Conservation (phyloP, 768 basidiomycete genomes). For the Lanmaoa pseudosensibilis region DNA sequence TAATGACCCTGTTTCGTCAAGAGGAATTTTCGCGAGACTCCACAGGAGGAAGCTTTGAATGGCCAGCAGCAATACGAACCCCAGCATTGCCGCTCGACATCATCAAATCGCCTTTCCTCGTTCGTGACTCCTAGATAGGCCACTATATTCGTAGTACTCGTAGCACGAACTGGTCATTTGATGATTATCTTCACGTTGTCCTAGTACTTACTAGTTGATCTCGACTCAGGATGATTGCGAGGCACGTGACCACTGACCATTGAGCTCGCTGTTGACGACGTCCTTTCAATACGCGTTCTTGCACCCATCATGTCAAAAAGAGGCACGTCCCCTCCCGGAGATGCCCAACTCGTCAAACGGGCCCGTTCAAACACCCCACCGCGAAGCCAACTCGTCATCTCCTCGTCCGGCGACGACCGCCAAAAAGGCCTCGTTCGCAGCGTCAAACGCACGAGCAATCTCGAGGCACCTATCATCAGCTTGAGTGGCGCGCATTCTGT, state of each 20-base stretch:
- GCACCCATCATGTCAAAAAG: conserved; percentile 65
- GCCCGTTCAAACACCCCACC: conserved; percentile 50
- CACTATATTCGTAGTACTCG: too few relatives aligned
- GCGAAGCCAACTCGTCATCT: conserved; percentile 74
- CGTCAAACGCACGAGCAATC: conserved; percentile 87
- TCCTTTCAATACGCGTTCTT: neutral
- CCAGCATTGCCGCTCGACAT: too few relatives aligned
- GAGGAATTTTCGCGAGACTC: too few relatives aligned
- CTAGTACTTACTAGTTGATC: too few relatives aligned
- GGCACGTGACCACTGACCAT: neutral
- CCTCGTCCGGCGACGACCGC: conserved; percentile 69
- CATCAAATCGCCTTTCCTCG: too few relatives aligned
- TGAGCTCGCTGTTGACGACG: neutral
- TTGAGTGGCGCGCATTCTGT: conserved; percentile 86
- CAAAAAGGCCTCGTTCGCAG: conserved; percentile 80
- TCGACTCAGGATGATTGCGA: too few relatives aligned
- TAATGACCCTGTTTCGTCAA: too few relatives aligned
- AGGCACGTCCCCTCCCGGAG: conserved; percentile 52
- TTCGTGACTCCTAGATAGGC: too few relatives aligned
- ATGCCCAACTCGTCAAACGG: conserved; percentile 62
- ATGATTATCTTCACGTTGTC: too few relatives aligned
- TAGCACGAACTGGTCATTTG: too few relatives aligned
- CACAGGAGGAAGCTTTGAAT: too few relatives aligned
- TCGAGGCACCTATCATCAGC: conserved; percentile 93
- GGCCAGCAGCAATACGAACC: too few relatives aligned